These are phyloP conservation scores for Violaceomyces palustris DNA, from an alignment of 1,284 basidiomycete genomes.

Conservation along the genomic window DNA sequence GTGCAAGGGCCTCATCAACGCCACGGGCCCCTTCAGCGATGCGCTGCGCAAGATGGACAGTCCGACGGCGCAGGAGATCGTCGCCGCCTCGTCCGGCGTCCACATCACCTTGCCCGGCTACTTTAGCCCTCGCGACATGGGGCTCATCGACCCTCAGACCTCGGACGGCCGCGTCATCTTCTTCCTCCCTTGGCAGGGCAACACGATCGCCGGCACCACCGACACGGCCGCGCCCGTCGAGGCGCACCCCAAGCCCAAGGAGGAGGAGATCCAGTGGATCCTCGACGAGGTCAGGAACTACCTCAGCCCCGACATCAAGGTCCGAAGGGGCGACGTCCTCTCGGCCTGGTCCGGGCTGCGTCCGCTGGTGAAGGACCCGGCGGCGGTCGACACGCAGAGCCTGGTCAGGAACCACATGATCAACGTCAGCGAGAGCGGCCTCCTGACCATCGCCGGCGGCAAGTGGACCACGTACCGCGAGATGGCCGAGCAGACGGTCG, in stretches of 20 bases:
- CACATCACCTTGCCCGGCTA: conserved; percentile 97
- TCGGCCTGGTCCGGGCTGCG: conserved; percentile 90
- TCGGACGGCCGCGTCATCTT: conserved; percentile 97
- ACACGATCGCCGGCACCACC: conserved; percentile 94
- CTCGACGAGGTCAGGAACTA: conserved; percentile 86
- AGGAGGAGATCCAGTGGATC: conserved; percentile 96
- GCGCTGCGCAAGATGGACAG: conserved; percentile 80
- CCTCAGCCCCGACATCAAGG: conserved; percentile 84
- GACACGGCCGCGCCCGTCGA: conserved; percentile 76
- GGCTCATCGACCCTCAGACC: conserved; percentile 88
- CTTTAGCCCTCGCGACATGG: conserved; percentile 92
- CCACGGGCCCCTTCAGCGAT: conserved; percentile 91
- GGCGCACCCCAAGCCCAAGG: conserved; percentile 74
- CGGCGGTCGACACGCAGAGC: conserved; percentile 73
- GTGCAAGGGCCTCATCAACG: conserved; percentile 90
- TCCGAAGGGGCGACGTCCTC: conserved; percentile 91
- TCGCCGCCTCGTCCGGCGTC: conserved; percentile 84
- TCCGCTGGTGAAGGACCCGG: conserved; percentile 81
- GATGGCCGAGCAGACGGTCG: conserved; percentile 94
- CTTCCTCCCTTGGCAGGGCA: conserved; percentile 97
- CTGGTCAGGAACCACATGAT: conserved; percentile 94
- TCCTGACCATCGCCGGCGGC: conserved; percentile 91
- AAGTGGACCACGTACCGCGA: conserved; percentile 96
- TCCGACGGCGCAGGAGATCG: conserved; percentile 75
- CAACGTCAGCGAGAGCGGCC: conserved; percentile 71